Evolutionary conservation across 257 asterid species (phyloP).

Genomic region (Jasminum sambac): DNA sequence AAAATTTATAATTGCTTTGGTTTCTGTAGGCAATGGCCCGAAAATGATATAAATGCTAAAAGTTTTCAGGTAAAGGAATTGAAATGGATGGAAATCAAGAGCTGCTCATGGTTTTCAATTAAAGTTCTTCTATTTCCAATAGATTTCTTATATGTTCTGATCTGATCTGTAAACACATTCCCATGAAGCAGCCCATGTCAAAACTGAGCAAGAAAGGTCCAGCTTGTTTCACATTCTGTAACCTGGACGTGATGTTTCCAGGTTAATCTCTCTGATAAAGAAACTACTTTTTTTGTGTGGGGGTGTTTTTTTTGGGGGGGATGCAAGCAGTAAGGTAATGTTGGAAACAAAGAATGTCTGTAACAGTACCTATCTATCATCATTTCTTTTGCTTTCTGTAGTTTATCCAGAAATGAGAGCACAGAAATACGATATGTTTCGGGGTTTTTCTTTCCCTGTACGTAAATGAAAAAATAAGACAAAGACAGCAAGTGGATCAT

Average conservation of each 20-base stretch:
- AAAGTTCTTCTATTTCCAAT: not conserved
- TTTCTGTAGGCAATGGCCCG: no score
- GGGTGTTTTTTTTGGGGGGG: no score
- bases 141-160: not conserved
- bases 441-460: conserved; percentile 96
- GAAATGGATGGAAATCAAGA: not conserved
- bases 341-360: no score
- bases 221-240: not conserved
- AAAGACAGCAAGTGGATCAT: not conserved
- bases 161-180: not conserved
- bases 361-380: conserved; percentile 67
- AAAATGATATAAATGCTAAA: no score
- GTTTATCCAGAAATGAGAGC: conserved; percentile 68
- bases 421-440: conserved; percentile 73
- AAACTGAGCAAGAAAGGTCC: not conserved
- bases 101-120: not conserved
- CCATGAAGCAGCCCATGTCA: not conserved
- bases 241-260: no score
- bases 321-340: no score
- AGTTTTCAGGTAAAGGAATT: no score
- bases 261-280: not conserved
- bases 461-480: conserved; percentile 28
- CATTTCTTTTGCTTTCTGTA: conserved; percentile 77
- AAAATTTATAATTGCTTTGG: no score
- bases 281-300: conserved; percentile 6